Conservation (phyloP, 352 stramenopile species). For the Phytophthora niederhauseri region DNA sequence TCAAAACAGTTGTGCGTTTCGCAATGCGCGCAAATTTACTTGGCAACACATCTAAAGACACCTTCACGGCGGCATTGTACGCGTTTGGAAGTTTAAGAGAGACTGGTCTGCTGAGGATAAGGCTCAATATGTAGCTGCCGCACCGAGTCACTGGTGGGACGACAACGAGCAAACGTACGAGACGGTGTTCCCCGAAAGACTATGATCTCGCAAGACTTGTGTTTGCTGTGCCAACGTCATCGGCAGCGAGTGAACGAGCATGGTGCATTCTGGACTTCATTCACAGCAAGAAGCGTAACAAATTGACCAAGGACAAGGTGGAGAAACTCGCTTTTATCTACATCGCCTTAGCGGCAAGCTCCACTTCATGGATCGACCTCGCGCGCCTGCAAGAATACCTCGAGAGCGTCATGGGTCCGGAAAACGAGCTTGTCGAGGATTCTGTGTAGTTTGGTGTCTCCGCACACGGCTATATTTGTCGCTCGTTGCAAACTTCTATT, state of each 20-base stretch:
- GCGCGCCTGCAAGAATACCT: not conserved
- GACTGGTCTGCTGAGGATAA: slow-evolving; percentile 4
- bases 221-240: not conserved
- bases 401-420: slow-evolving; percentile 6
- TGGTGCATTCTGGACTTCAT: slow-evolving; percentile 18
- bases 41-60: not conserved
- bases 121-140: slow-evolving; percentile 5
- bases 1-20: not conserved
- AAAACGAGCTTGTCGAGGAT: no score
- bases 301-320: not conserved
- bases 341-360: slow-evolving; percentile 3
- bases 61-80: slow-evolving; percentile 2
- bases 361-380: slow-evolving; percentile 1
- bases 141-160: slow-evolving; percentile 7
- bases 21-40: slow-evolving; percentile 3
- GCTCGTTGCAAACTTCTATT: no score
- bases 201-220: slow-evolving; percentile 7
- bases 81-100: slow-evolving; percentile 9
- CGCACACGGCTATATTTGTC: no score
- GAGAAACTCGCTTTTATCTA: slow-evolving; percentile 16
- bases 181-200: not conserved
- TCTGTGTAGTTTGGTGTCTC: no score
- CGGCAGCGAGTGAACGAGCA: slow-evolving; percentile 8
- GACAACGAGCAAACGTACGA: slow-evolving; percentile 1
- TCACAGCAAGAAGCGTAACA: slow-evolving; percentile 15